phyloP scores from a whole-genome alignment of 1,284 basidiomycete species.

The Heterobasidion annosum region DNA sequence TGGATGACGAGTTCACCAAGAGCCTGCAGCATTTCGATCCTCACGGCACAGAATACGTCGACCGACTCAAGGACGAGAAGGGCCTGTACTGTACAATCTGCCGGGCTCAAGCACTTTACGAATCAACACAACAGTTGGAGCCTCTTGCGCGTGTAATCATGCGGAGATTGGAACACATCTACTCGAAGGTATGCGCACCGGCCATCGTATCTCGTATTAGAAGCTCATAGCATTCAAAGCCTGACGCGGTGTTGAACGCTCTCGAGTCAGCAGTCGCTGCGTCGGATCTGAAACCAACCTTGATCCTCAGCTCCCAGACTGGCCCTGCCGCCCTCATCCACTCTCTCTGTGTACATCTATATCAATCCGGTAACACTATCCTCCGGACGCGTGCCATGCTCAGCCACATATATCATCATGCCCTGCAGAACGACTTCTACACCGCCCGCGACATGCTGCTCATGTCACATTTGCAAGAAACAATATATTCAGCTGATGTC shows the following conservation, averaged over 20 bases:
- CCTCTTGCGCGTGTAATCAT: conserved; percentile 86
- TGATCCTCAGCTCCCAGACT: conserved; percentile 45
- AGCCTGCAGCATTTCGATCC: conserved; percentile 98
- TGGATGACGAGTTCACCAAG: conserved; percentile 98
- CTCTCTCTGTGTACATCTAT: conserved; percentile 85
- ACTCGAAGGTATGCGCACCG: conserved; percentile 71
- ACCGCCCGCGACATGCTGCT: conserved; percentile 96
- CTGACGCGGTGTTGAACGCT: conserved; percentile 87
- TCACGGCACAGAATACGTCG: conserved; percentile 97
- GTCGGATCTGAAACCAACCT: conserved; percentile 49
- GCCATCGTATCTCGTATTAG: conserved; percentile 2
- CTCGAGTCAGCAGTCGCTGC: conserved; percentile 66
- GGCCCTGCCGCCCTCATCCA: conserved; percentile 76
- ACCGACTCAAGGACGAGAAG: conserved; percentile 92
- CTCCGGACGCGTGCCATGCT: conserved; percentile 95
- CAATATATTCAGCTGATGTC: conserved; percentile 92
- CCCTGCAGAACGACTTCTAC: conserved; percentile 94
- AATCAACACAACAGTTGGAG: conserved; percentile 68
- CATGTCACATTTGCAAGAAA: conserved; percentile 98
- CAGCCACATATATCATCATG: conserved; percentile 96
- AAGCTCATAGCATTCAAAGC: conserved; percentile 36
- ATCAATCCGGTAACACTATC: conserved; percentile 86
- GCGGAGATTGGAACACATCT: conserved; percentile 95
- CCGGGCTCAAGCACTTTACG: conserved; percentile 88
- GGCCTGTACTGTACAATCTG: conserved; percentile 91